Conservation (phyloP, 2,329 filamentous ascomycete genomes). For the Conoideocrella luteorostrata region DNA sequence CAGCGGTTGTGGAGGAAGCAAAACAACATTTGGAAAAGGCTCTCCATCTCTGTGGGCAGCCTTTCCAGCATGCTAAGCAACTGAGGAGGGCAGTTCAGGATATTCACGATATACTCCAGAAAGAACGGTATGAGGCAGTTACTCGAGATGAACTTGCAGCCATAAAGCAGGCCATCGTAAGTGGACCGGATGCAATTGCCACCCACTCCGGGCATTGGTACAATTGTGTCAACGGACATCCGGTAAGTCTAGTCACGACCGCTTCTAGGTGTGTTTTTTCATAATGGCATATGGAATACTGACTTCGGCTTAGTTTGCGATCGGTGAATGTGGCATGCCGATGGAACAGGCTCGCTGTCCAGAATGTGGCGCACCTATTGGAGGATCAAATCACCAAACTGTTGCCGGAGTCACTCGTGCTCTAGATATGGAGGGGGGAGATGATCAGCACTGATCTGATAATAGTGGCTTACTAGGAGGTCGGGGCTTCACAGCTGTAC, state of each 20-base stretch:
- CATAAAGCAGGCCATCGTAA: too few species aligned
- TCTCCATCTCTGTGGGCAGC: conserved; percentile 3
- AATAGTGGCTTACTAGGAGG: too few species aligned
- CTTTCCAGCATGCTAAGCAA: conserved; percentile 8
- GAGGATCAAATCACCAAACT: conserved; percentile 45
- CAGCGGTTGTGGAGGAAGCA: conserved; percentile 4
- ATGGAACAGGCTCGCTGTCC: conserved; percentile 56
- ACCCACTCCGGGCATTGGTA: conserved; percentile 63
- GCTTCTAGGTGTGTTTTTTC: too few species aligned
- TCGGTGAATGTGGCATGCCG: conserved; percentile 61
- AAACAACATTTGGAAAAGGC: conserved; percentile 5
- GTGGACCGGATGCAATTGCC: too few species aligned
- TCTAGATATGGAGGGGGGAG: conserved; percentile 12
- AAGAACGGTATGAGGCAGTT: too few species aligned
- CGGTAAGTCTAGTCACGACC: too few species aligned
- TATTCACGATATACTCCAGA: too few species aligned
- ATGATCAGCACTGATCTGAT: too few species aligned
- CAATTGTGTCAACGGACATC: conserved; percentile 48
- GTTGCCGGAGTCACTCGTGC: conserved; percentile 46
- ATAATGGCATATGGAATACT: too few species aligned
- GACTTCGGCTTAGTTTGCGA: conserved; percentile 57
- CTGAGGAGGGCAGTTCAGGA: conserved; percentile 7
- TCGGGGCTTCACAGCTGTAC: too few species aligned
- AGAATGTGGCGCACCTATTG: conserved; percentile 52
- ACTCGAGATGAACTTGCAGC: too few species aligned